Evolutionary conservation across 805 yeast genomes (phyloP).

Genomic region (Suhomyces vadensis): DNA sequence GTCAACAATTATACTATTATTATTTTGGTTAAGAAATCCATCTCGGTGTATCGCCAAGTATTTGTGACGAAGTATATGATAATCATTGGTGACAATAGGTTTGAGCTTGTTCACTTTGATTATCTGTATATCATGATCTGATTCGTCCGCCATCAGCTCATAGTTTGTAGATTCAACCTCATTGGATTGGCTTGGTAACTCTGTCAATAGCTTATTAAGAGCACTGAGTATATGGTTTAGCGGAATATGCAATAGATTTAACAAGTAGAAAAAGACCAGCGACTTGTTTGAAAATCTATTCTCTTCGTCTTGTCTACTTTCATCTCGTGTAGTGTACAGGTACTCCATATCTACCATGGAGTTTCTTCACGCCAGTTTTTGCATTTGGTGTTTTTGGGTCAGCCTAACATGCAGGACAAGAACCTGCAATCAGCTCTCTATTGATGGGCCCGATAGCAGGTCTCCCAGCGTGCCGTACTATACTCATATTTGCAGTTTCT

Average conservation of each 20-base stretch:
- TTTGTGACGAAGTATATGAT: slow-evolving; percentile 8
- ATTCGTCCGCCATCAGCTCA: not conserved
- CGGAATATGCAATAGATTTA: not conserved
- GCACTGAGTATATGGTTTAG: not conserved
- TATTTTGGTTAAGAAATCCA: not conserved
- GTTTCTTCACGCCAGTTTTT: too few species aligned
- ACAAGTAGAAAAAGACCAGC: not conserved
- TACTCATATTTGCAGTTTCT: too few species aligned
- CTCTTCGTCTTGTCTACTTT: not conserved
- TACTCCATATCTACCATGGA: too few species aligned
- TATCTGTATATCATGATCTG: slow-evolving; percentile 3
- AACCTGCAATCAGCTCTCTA: too few species aligned
- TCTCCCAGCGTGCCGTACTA: too few species aligned
- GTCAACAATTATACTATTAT: slow-evolving; percentile 14
- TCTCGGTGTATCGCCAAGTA: not conserved
- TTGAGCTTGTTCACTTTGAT: not conserved
- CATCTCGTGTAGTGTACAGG: not conserved
- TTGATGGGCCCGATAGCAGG: too few species aligned
- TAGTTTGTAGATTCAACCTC: not conserved
- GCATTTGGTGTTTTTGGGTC: too few species aligned
- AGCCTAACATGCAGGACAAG: too few species aligned
- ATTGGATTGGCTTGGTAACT: not conserved
- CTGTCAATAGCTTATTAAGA: not conserved
- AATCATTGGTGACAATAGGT: slow-evolving; percentile 9
- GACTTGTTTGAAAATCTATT: not conserved